Base-by-base conservation (phyloP, 2,329 filamentous ascomycete species). In the Ciborinia camelliae region DNA sequence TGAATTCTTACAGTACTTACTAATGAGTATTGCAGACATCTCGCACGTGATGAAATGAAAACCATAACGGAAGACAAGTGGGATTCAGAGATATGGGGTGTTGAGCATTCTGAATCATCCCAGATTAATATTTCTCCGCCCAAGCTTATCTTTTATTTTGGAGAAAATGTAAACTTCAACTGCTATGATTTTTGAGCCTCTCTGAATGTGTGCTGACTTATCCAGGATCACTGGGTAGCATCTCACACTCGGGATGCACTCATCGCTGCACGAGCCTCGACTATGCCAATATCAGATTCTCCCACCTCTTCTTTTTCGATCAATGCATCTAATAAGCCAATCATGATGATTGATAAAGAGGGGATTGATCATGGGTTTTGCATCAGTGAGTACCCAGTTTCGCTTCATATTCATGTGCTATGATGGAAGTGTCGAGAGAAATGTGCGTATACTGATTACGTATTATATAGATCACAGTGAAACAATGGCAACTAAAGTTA, bases 321-420 rank as follows among this genome's bases (percentile, higher is more conserved):
- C 41, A 54, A 58, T n/a, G 41, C 8, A 30, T 28, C 3, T 1
- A 59, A 26, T 10, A 63, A 63, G 28, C 62, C 62, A 8, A 32
- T 63, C 5, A 63, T 63, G 62, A 59, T 63, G 41, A 77, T 89
- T 43, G 85, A 88, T 64, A 80, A 85, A 68, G 80, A 79, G 2
- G 77, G 80, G 12, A 74, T 88, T 12, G 82, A 82, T 9, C 86
- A 89, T 75, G 84, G 82, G 0, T 89, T 89, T 74, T 88, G 85
- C 71, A 80, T 84, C 37, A 74, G 81, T 83, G 68, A 76, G 81
- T 77, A 23, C 10, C 35, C 4, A 26, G 2, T 41, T 37, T 30
- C 8, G 4, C 8, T 55, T 20, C 26, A 3, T 8, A 12, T 23
- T 6, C n/a, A 1, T 10, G n/a, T 1, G 1, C 6, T 4, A 4